Evolutionary conservation across 768 basidiomycete genomes (phyloP), one percentile per base, ranked within the genome.

Genomic region (Pleurotus tuoliensis): DNA sequence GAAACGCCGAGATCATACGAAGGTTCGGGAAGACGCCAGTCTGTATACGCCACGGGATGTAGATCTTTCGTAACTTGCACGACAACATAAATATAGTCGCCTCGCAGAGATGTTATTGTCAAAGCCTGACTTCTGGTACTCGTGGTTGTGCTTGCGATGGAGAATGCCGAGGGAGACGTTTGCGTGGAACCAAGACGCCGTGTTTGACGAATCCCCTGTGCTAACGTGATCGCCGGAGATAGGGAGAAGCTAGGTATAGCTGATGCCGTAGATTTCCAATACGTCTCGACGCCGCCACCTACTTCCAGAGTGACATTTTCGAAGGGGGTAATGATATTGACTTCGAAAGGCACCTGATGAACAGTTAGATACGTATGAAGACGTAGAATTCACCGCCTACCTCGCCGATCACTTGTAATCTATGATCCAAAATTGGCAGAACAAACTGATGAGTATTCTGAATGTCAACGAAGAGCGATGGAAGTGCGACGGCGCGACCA

Each of bases 251-350:
- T 67, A 12, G 82, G 76, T 16, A 74, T 74, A 3, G 79, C 69
- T 45, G 74, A 72, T 27, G 76, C 76, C 16, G 87, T 84, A 2
- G 94, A 95, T 73, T 98, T 98, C 97, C 97, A 99, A 69, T 99
- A 99, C 0, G 96, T 99, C 73, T 98, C 95, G 25, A 98, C 82
- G 51, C 91, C 86, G 22, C 97, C 96, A 20, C 94, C 95, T 55
- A 98, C 89, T 72, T 95, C 92, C 11, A 98, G 79, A 56, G 93
- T 93, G 48, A 94, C 92, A 2, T 92, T 94, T 56, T 87, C 84
- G 73, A 98, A 98, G 1, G 94, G 90, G 7, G 86, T 88, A 59
- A 96, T 84, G 56, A 94, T 82, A 63, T 84, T 90, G 30, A 92
- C 78, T 64, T 93, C 93, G 69, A 98, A 95, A 49, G 87, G 83